These are phyloP conservation scores for Acrodontium crateriforme DNA, from an alignment of 2,329 filamentous ascomycete species.

Conservation along the genomic window DNA sequence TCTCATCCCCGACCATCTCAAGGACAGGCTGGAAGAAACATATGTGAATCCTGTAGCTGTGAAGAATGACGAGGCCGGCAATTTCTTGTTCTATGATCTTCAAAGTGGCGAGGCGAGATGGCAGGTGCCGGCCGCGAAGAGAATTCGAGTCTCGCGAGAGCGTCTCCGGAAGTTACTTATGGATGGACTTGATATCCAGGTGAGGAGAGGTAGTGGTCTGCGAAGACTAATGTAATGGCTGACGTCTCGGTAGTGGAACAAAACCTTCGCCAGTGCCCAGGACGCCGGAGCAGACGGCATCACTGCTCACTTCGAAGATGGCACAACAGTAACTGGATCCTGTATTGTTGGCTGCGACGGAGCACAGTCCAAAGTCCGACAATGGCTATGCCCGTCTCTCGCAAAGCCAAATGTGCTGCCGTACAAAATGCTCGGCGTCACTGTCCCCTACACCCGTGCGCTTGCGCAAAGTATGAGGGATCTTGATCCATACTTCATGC, in stretches of 20 bases:
- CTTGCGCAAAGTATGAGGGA: too few relatives aligned
- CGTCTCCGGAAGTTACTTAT: slow-evolving; percentile 8
- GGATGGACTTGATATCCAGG: slow-evolving; percentile 8
- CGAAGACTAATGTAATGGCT: too few relatives aligned
- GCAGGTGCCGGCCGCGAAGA: slow-evolving; percentile 4
- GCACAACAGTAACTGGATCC: slow-evolving; percentile 3
- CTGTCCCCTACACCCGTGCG: slow-evolving; percentile 7
- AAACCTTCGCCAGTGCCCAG: slow-evolving; percentile 3
- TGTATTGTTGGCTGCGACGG: slow-evolving; percentile 10
- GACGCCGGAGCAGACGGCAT: slow-evolving; percentile 2
- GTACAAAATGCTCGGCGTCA: slow-evolving; percentile 2
- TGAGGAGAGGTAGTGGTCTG: too few relatives aligned
- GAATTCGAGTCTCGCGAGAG: slow-evolving; percentile 6
- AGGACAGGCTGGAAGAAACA: too few relatives aligned
- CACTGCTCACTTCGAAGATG: slow-evolving; percentile 9
- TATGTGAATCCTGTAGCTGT: too few relatives aligned
- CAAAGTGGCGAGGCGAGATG: slow-evolving; percentile 7
- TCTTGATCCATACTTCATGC: not conserved
- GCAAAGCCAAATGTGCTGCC: slow-evolving; percentile 3
- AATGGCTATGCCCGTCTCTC: slow-evolving; percentile 4
- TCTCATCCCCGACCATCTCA: too few relatives aligned
- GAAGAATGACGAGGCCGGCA: too few relatives aligned
- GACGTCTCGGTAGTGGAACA: slow-evolving; percentile 6
- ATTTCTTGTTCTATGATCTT: slow-evolving; percentile 6
- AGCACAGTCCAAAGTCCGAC: slow-evolving; percentile 1